Evolutionary conservation across 2,329 filamentous ascomycete species (phyloP).

Genomic region (Epichloe brachyelytri): DNA sequence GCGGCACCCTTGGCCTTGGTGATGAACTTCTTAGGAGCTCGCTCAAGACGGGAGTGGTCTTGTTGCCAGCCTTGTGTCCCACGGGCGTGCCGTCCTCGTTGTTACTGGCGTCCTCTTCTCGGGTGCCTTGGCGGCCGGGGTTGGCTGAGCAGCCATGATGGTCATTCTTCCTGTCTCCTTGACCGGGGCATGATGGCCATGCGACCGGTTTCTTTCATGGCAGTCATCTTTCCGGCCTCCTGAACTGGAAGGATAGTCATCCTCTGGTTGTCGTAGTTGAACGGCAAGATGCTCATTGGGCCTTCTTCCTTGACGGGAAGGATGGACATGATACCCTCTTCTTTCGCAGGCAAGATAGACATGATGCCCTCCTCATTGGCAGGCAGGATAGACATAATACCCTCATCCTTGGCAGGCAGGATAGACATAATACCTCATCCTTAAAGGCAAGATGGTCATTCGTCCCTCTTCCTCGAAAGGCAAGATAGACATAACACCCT

Average conservation of each 20-base stretch:
- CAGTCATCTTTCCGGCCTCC: neutral
- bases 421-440: no score
- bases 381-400: neutral
- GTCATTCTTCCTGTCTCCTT: neutral
- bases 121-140: neutral
- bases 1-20: neutral
- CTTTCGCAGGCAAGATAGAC: neutral
- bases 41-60: neutral
- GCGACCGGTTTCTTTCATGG: neutral
- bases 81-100: neutral
- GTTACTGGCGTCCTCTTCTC: neutral
- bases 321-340: neutral
- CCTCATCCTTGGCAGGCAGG: neutral
- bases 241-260: neutral
- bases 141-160: neutral
- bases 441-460: no score
- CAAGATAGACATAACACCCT: no score
- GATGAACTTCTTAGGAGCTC: neutral
- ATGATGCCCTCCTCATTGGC: neutral
- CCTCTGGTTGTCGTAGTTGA: neutral
- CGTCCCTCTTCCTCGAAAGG: fast-evolving
- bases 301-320: neutral
- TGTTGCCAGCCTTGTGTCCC: neutral
- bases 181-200: neutral
- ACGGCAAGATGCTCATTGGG: neutral